phyloP scores from a whole-genome alignment of 805 yeast genomes.

The Peterozyma toletana region DNA sequence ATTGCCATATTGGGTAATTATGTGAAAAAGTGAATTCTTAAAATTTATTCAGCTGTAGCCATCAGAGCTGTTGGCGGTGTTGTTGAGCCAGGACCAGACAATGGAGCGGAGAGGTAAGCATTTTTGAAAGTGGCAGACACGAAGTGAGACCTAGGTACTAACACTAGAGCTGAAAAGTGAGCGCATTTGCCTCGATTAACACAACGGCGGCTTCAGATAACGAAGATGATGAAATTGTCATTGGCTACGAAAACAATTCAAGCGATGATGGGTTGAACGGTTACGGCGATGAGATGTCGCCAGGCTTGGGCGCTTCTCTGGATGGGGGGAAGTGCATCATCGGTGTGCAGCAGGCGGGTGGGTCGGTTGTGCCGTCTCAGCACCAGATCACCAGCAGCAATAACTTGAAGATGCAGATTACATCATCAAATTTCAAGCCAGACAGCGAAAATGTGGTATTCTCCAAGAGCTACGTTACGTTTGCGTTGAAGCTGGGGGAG shows the following conservation, averaged over 20 bases:
- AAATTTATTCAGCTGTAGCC: too few species aligned
- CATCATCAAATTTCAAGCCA: conserved; percentile 29
- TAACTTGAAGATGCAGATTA: conserved; percentile 6
- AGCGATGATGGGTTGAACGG: neutral
- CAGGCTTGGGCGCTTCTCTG: neutral
- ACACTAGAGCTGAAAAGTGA: conserved; percentile 4
- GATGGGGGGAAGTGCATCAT: neutral
- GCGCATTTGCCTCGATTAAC: conserved; percentile 26
- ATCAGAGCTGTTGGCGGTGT: too few species aligned
- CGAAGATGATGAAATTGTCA: conserved; percentile 6
- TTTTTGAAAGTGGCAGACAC: too few species aligned
- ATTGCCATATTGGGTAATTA: too few species aligned
- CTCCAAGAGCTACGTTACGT: conserved; percentile 21
- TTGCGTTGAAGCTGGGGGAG: conserved; percentile 38
- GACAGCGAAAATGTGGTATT: conserved; percentile 29
- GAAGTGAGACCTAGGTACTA: too few species aligned
- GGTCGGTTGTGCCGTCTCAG: neutral
- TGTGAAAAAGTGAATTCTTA: too few species aligned
- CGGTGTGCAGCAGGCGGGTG: too few species aligned
- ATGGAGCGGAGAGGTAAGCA: too few species aligned
- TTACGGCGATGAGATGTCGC: neutral
- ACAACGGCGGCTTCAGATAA: conserved; percentile 10
- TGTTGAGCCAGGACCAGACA: too few species aligned
- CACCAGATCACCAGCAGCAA: neutral
- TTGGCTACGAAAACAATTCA: conserved; percentile 1